phyloP scores from a whole-genome alignment of 1,284 basidiomycete genomes.

The Naganishia cerealis region DNA sequence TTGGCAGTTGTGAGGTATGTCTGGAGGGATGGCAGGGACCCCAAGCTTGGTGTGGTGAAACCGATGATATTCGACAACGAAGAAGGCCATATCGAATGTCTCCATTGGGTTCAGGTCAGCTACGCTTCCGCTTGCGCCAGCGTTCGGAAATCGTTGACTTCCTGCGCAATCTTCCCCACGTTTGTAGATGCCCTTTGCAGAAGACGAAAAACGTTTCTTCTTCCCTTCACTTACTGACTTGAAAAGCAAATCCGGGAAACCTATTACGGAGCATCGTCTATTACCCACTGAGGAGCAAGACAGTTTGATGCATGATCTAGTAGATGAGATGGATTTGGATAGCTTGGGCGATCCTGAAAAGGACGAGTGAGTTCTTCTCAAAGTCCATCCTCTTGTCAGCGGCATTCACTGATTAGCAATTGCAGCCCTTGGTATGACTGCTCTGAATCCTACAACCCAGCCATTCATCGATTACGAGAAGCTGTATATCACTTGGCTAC shows the following conservation, averaged over 20 bases:
- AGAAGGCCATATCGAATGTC: conserved; percentile 66
- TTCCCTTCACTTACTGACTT: conserved; percentile 80
- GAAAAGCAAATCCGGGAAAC: conserved; percentile 72
- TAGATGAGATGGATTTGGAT: conserved; percentile 83
- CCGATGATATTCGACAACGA: conserved; percentile 55
- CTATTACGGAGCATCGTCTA: conserved; percentile 71
- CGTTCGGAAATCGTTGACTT: not conserved
- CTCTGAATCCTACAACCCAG: conserved; percentile 80
- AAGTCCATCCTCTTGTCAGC: not conserved
- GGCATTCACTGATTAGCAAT: not conserved
- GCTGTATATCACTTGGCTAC: conserved; percentile 84
- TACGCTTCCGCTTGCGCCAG: not conserved
- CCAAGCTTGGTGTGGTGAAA: conserved; percentile 76
- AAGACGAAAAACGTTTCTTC: conserved; percentile 82
- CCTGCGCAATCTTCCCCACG: not conserved
- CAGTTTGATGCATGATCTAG: conserved; percentile 78
- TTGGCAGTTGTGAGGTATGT: conserved; percentile 82
- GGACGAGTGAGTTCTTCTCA: conserved; percentile 30
- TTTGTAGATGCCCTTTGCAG: conserved; percentile 83
- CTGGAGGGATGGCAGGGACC: conserved; percentile 68
- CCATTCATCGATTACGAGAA: conserved; percentile 85
- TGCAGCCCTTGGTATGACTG: conserved; percentile 65
- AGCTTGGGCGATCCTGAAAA: conserved; percentile 64
- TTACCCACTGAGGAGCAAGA: conserved; percentile 78
- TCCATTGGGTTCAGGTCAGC: conserved; percentile 76